Base-by-base conservation (phyloP, 1,284 basidiomycete genomes). In the Thelephora terrestris region DNA sequence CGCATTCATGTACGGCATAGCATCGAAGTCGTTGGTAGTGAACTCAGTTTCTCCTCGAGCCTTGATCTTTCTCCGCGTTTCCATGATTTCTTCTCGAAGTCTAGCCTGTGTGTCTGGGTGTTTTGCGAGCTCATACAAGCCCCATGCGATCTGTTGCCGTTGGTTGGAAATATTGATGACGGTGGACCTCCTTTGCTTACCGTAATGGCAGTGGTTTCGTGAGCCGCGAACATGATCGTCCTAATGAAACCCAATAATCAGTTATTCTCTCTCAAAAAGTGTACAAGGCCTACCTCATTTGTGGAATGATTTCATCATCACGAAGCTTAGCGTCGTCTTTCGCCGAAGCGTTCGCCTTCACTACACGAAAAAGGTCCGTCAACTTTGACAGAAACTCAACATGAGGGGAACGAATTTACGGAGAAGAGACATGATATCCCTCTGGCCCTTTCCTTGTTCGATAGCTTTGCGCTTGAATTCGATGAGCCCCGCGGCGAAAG, bases 161-260 rank as follows among this genome's bases (percentile, higher is more conserved):
- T 12, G 12, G 29, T 32, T 12, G 9, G 29, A 3, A 12, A 10
- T 10, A 32, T 14, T 14, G 14, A 32, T 9, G 25, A 32, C 9
- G 14, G 14, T 6, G 14, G 25, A 27, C 9, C 9, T 9, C 9
- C 9, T 9, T 27, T 9, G 46, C 58, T 60, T 46, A 73, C 47
- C 4, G 67, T 63, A 39, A 63, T 71, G 10, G 75, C 66, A 0
- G 71, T 74, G 1, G 78, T 78, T 52, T 80, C 76, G 48, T 80
- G 73, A 1, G 80, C 74, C 10, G 70, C 67, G 48, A 69, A 55
- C 25, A 74, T 52, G 37, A 74, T 62, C 5, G 66, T 68, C 12
- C 70, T 69, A 40, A 20, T 17, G 23, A 7, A 18, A 4, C 67
- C 64, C 48, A 47, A 24, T 38, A 32, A 20, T 24, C 43, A 36